phyloP scores from a whole-genome alignment of 441 rosid species.

The Lepidium campestre region DNA sequence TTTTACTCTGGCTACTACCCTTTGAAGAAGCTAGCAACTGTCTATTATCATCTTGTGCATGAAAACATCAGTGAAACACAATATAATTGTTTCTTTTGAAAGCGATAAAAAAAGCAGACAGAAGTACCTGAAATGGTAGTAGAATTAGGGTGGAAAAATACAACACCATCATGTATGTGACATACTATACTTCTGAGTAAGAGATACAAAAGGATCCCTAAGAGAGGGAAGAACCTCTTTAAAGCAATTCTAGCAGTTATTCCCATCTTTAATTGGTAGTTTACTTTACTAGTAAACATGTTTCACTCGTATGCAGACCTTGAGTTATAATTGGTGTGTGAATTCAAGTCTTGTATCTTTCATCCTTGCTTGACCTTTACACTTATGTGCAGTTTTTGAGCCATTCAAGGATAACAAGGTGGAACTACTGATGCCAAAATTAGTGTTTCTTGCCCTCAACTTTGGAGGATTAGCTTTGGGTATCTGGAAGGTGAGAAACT shows the following conservation, averaged over 20 bases:
- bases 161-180: neutral
- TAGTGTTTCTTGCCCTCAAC: conserved; percentile 88
- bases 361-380: neutral
- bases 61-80: neutral
- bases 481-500: conserved; percentile 79
- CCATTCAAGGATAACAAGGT: conserved; percentile 91
- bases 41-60: neutral
- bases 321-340: neutral
- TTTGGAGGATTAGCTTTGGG: conserved; percentile 91
- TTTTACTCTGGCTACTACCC: neutral
- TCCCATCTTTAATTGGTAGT: neutral
- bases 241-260: neutral
- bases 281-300: neutral
- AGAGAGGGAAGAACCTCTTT: neutral
- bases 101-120: neutral
- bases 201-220: neutral
- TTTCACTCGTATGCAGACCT: neutral
- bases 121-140: neutral
- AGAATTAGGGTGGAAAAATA: neutral
- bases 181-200: neutral
- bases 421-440: conserved; percentile 84
- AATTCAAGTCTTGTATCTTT: neutral
- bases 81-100: neutral
- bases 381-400: conserved; percentile 73
- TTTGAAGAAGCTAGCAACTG: neutral